These are phyloP conservation scores for Asterophora lycoperdoides DNA, from an alignment of 768 basidiomycete species.

Conservation along the genomic window DNA sequence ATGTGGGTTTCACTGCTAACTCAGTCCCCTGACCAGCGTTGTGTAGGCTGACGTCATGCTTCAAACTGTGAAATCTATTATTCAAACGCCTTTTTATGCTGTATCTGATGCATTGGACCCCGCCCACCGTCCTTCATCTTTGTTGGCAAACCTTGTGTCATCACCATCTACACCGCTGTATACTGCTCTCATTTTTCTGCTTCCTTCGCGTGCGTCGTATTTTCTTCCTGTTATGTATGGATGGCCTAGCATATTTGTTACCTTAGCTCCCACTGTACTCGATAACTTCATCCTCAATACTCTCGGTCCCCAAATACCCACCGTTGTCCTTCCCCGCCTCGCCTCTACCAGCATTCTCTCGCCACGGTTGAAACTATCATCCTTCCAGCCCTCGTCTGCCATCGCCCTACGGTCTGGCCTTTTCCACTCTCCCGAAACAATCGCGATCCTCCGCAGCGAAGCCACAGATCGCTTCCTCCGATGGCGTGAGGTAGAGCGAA, in stretches of 20 bases:
- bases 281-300: slow-evolving; percentile 47
- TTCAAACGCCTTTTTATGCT: slow-evolving; percentile 54
- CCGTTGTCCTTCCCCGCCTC: slow-evolving; percentile 48
- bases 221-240: not conserved
- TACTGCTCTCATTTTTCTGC: slow-evolving; percentile 54
- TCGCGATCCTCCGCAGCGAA: slow-evolving; percentile 54
- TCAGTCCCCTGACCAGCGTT: slow-evolving; percentile 8
- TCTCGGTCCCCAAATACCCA: slow-evolving; percentile 51
- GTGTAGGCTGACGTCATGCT: slow-evolving; percentile 31
- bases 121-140: slow-evolving; percentile 44
- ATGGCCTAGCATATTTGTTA: slow-evolving; percentile 9
- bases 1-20: not conserved
- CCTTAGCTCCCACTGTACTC: slow-evolving; percentile 30
- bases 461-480: slow-evolving; percentile 66
- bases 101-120: slow-evolving; percentile 52
- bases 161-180: slow-evolving; percentile 56
- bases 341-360: slow-evolving; percentile 25
- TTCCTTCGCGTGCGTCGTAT: slow-evolving; percentile 41
- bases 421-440: slow-evolving; percentile 61
- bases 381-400: slow-evolving; percentile 51
- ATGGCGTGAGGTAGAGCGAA: slow-evolving; percentile 68
- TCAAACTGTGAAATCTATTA: slow-evolving; percentile 31
- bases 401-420: slow-evolving; percentile 53
- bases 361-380: slow-evolving; percentile 39
- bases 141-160: slow-evolving; percentile 50